Percentiles rank a stretch among this genome's conserved stretches.
phyloP scores from a whole-genome alignment of 2,329 filamentous ascomycete species.

The Diaporthe longicolla region DNA sequence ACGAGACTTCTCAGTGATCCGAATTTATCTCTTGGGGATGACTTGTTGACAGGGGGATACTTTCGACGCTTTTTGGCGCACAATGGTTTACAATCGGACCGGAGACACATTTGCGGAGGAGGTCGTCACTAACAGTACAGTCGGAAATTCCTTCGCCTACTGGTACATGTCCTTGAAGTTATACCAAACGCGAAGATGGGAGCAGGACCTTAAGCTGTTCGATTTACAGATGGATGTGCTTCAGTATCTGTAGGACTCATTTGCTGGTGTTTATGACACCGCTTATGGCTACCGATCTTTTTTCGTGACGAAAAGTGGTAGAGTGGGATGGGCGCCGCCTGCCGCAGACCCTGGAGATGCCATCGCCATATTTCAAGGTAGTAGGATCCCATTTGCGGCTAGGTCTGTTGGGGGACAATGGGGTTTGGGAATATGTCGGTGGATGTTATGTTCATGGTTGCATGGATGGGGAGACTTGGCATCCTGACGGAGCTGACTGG shows the following conservation, averaged over 20 bases:
- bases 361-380: constrained; percentile 15
- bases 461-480: neutral
- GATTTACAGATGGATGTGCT: neutral
- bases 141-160: neutral
- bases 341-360: neutral
- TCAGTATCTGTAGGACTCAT: neutral
- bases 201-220: neutral
- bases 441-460: neutral
- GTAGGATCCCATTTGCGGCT: neutral
- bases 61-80: neutral
- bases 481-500: neutral
- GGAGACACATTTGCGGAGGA: neutral
- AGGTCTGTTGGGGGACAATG: neutral
- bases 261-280: neutral
- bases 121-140: neutral
- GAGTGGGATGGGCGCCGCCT: neutral
- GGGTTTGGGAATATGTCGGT: neutral
- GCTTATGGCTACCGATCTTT: neutral
- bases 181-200: neutral
- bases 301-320: neutral
- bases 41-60: neutral
- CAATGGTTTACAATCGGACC: neutral
- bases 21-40: neutral
- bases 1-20: neutral
- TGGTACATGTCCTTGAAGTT: neutral